Evolutionary conservation across 495 filamentous ascomycete species (phyloP), one percentile per base, ranked within the genome.

Genomic region (Trichoderma gamsii): DNA sequence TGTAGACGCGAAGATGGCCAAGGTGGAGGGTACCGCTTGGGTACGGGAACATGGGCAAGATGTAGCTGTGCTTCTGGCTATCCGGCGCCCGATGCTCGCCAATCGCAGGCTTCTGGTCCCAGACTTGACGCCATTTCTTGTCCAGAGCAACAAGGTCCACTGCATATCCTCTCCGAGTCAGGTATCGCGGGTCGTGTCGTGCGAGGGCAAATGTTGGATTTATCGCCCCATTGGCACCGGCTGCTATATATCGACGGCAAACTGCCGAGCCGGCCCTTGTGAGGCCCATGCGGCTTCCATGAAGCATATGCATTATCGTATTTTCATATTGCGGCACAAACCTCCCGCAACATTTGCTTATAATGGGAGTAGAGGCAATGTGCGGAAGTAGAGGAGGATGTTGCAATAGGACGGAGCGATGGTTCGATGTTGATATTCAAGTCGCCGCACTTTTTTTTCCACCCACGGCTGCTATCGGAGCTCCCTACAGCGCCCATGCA

Each of bases 1-100:
- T 93, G 80, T 96, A 97, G 63, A 95, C 91, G 3, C 92, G 86
- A 16, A 96, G 81, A 76, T 97, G 92, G 18, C 92, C 92, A 73
- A 97, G 87, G 76, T 97, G 92, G n/a, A 97, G 84, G 35, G 88
- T 87, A 11, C 92, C 92, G 0, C 92, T 96, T 3, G 92, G 92
- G 76, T 97, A 97, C 2, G 92, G 92, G 73, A 96, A 96, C 92
- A 97, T 97, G 67, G 92, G 89, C 25, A 95, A 80, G 71, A 96
- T 85, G 74, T 94, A 97, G 21, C 21, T 67, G 71, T 89, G 71
- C 86, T 88, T 66, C 68, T 72, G 51, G 69, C 16, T 32, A 67
- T 43, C 46, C 71, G 21, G 41, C 67, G 70, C 41, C 70, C 25
- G 49, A 63, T 5, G 43, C 66, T 66, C 44, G 71, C 51, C 52